A percentile compares a stretch with the other conserved stretches of the same genome.
phyloP scores from a whole-genome alignment of 139 green algal genomes.

The Chlamydomonas urium region DNA sequence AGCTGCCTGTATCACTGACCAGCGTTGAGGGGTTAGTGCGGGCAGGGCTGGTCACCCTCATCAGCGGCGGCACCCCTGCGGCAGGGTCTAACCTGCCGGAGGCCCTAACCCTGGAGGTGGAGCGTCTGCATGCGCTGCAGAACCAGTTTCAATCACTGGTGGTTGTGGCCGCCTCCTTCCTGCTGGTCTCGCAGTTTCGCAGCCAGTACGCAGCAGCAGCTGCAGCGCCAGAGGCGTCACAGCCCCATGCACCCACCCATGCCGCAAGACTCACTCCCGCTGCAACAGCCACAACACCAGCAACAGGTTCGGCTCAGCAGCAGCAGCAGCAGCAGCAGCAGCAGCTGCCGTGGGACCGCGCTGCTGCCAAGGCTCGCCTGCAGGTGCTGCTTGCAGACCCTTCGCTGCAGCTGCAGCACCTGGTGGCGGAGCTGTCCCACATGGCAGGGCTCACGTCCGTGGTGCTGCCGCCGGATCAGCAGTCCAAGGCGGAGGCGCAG shows the following conservation, averaged over 20 bases:
- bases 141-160: slow-evolving; percentile 70
- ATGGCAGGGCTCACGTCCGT: neutral
- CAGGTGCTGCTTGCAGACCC: slow-evolving; percentile 8
- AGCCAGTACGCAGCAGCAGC: neutral
- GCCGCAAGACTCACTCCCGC: slow-evolving; percentile 7
- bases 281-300: too few relatives aligned
- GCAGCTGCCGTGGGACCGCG: neutral
- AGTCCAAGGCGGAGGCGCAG: slow-evolving; percentile 2
- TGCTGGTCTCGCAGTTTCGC: slow-evolving; percentile 41
- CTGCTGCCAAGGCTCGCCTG: slow-evolving; percentile 7
- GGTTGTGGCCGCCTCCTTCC: slow-evolving; percentile 53
- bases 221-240: neutral
- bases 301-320: neutral
- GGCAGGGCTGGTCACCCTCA: slow-evolving; percentile 52
- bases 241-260: neutral
- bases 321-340: neutral
- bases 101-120: slow-evolving; percentile 51
- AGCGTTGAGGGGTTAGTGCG: slow-evolving; percentile 62
- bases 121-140: slow-evolving; percentile 60
- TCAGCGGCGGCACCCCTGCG: slow-evolving; percentile 36
- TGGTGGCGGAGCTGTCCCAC: slow-evolving; percentile 5
- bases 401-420: neutral
- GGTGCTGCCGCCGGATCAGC: neutral
- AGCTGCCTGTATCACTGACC: slow-evolving; percentile 22
- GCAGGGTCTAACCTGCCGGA: slow-evolving; percentile 54